These are phyloP conservation scores for Auxenochlorella protothecoides DNA, from an alignment of 139 green algal species.

Conservation along the genomic window DNA sequence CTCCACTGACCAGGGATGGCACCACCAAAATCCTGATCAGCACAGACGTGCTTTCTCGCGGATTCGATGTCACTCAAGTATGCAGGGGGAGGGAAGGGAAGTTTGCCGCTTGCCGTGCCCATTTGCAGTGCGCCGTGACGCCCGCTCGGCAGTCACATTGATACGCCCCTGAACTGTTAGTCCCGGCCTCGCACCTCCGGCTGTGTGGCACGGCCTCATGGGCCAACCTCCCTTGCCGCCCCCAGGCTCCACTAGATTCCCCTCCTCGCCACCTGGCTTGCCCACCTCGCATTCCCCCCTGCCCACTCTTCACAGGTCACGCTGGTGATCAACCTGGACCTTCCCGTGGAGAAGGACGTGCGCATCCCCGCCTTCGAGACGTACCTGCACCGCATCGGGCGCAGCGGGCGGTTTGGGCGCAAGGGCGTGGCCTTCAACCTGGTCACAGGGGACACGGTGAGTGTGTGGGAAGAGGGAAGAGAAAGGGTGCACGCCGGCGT, in stretches of 20 bases:
- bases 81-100: not conserved
- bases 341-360: constrained; percentile 75
- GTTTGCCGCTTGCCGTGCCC: not conserved
- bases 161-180: no score
- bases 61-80: constrained; percentile 94
- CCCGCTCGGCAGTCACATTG: no score
- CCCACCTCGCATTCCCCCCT: no score
- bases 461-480: not conserved
- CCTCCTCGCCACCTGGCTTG: no score
- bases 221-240: no score
- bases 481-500: no score
- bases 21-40: constrained; percentile 93
- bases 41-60: constrained; percentile 90
- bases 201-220: no score
- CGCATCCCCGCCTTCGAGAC: constrained; percentile 84
- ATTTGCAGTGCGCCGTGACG: no score
- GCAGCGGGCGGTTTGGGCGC: constrained; percentile 85
- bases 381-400: constrained; percentile 96
- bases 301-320: constrained; percentile 61
- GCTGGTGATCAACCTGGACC: constrained; percentile 96
- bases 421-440: constrained; percentile 96
- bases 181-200: no score
- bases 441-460: constrained; percentile 34
- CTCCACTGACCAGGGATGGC: constrained; percentile 35
- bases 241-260: no score